Conservation (phyloP, 1,284 basidiomycete species). For the Pseudozyma sp. region DNA sequence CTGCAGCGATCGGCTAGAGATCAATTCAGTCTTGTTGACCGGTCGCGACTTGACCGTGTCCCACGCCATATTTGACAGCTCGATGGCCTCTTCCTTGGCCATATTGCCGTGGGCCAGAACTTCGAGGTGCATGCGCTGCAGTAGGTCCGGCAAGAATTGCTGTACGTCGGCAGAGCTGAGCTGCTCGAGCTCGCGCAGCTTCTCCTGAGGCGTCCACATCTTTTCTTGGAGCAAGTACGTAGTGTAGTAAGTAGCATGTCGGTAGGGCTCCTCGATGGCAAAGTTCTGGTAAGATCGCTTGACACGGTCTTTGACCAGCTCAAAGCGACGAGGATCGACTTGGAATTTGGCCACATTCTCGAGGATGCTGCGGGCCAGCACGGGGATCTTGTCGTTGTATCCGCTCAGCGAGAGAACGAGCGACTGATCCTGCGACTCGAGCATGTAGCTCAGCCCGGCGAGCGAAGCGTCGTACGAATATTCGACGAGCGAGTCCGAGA, state of each 20-base stretch:
- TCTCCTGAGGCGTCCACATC: slow-evolving; percentile 84
- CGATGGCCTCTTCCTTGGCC: slow-evolving; percentile 81
- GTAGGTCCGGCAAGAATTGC: slow-evolving; percentile 75
- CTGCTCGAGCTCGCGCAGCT: slow-evolving; percentile 80
- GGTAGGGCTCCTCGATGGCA: slow-evolving; percentile 84
- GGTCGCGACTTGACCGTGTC: slow-evolving; percentile 75
- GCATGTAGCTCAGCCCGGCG: slow-evolving; percentile 84
- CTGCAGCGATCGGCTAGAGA: slow-evolving; percentile 56
- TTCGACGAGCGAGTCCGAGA: slow-evolving; percentile 89
- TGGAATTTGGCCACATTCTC: slow-evolving; percentile 78
- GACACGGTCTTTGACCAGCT: slow-evolving; percentile 85
- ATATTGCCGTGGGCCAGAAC: slow-evolving; percentile 89
- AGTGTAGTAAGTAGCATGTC: slow-evolving; percentile 82
- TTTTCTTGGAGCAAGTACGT: slow-evolving; percentile 78
- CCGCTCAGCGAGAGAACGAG: slow-evolving; percentile 81
- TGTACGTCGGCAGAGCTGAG: slow-evolving; percentile 81
- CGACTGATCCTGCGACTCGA: slow-evolving; percentile 78
- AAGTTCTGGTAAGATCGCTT: slow-evolving; percentile 75
- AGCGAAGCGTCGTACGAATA: slow-evolving; percentile 93
- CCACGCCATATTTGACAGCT: slow-evolving; percentile 80
- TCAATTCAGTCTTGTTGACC: slow-evolving; percentile 35
- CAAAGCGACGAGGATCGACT: slow-evolving; percentile 80
- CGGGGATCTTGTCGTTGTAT: slow-evolving; percentile 92
- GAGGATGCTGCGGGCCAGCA: slow-evolving; percentile 81
- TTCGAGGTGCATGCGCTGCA: slow-evolving; percentile 79